These are phyloP conservation scores for Arabis hirsuta DNA, from an alignment of 345 rosid genomes.

Conservation along the genomic window DNA sequence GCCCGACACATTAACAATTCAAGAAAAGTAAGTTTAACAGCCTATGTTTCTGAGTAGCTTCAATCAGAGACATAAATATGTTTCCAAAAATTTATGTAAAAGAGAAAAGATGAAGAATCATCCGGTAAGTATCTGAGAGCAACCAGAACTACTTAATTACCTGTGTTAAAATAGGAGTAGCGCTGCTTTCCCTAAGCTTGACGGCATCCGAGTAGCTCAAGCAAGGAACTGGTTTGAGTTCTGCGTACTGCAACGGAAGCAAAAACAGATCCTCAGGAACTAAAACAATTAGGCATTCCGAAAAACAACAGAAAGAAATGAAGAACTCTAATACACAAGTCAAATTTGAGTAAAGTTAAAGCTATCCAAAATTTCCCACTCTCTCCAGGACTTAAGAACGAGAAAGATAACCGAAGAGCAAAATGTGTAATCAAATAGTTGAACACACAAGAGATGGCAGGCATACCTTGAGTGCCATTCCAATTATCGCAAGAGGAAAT, in stretches of 20 bases:
- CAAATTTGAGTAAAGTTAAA: not conserved
- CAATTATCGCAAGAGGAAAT: conserved; percentile 94
- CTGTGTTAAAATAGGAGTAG: conserved; percentile 94
- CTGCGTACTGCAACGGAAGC: conserved; percentile 74
- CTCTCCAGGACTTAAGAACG: not conserved
- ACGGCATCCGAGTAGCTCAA: conserved; percentile 81
- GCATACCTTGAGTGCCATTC: conserved; percentile 95
- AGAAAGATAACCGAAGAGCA: not conserved
- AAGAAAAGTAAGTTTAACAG: not conserved
- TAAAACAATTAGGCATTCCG: not conserved
- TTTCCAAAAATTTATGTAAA: not conserved
- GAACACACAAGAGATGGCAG: conserved; percentile 21
- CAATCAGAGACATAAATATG: not conserved
- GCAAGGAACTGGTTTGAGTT: conserved; percentile 95
- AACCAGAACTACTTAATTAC: conserved; percentile 43
- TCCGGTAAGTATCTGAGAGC: not conserved
- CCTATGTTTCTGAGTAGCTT: not conserved
- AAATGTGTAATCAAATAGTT: not conserved
- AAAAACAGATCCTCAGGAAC: conserved; percentile 3
- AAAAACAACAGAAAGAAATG: not conserved
- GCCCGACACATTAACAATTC: not conserved
- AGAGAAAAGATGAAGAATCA: not conserved
- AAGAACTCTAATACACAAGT: conserved; percentile 3
- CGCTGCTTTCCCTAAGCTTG: conserved; percentile 64
- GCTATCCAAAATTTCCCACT: not conserved